Evolutionary conservation across 2,329 filamentous ascomycete genomes (phyloP).

Genomic region (Aspergillus sp.): DNA sequence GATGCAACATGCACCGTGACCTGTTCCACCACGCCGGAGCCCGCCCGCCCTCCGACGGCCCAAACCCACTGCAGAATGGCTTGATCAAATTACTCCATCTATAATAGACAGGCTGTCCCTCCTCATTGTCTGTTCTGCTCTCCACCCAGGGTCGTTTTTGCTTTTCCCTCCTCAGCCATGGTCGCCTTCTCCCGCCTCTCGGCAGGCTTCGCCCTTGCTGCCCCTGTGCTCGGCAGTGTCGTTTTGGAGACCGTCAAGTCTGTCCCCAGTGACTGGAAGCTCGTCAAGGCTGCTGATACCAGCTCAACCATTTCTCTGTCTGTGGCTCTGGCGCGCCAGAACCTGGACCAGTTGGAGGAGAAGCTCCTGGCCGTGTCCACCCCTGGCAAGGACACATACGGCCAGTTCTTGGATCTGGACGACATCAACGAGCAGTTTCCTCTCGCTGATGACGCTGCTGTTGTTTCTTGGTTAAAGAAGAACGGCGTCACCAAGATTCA

Average conservation of each 20-base stretch:
- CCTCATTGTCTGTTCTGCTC: not conserved
- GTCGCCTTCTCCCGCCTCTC: slow-evolving; percentile 3
- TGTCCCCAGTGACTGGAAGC: slow-evolving; percentile 3
- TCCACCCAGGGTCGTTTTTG: not conserved
- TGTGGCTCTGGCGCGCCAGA: slow-evolving; percentile 28
- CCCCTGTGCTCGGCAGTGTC: not conserved
- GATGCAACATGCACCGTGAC: not conserved
- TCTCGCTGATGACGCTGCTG: slow-evolving; percentile 37
- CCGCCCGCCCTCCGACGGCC: not conserved
- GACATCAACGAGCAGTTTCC: slow-evolving; percentile 49
- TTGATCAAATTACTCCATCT: slow-evolving; percentile 4
- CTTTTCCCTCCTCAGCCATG: not conserved
- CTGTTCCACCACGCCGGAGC: not conserved
- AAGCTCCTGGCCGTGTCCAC: slow-evolving; percentile 47
- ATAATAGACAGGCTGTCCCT: not conserved
- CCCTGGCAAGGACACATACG: slow-evolving; percentile 51
- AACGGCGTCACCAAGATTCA: slow-evolving; percentile 41
- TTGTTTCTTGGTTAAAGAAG: slow-evolving; percentile 48
- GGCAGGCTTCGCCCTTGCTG: not conserved
- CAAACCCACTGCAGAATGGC: not conserved
- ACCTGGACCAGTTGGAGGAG: slow-evolving; percentile 42
- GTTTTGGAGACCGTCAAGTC: slow-evolving; percentile 1
- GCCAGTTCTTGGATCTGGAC: slow-evolving; percentile 49
- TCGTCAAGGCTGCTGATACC: slow-evolving; percentile 11
- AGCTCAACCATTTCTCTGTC: slow-evolving; percentile 22